phyloP scores from a whole-genome alignment of 148 eudicot genomes.

The Chenopodium suecicum region DNA sequence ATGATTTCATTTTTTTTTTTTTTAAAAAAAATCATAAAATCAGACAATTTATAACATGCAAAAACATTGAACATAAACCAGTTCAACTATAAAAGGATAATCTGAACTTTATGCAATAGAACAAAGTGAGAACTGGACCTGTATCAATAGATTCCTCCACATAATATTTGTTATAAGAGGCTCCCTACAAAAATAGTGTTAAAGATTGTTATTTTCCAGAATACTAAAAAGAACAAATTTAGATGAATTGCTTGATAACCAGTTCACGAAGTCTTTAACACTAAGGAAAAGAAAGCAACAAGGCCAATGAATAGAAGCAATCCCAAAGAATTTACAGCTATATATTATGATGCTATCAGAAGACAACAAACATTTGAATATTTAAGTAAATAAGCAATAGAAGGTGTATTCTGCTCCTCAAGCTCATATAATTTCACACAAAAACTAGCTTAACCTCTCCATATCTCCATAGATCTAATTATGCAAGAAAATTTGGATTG shows the following conservation, averaged over 20 bases:
- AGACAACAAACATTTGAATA: background rate
- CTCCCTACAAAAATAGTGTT: constrained; percentile 49
- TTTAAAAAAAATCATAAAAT: background rate
- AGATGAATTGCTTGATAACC: background rate
- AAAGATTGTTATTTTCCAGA: background rate
- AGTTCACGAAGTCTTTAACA: background rate
- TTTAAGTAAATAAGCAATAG: background rate
- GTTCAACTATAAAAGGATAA: background rate
- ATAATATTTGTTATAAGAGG: constrained; percentile 92
- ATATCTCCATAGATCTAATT: too few relatives aligned
- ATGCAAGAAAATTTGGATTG: background rate
- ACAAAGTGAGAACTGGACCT: constrained; percentile 43
- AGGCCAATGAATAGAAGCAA: background rate
- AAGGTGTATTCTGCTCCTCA: background rate
- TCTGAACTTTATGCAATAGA: background rate
- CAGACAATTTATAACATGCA: background rate
- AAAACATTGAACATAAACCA: background rate
- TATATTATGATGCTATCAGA: background rate
- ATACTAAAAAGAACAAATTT: background rate
- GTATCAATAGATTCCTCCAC: constrained; percentile 91
- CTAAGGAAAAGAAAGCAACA: background rate
- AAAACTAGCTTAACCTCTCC: background rate
- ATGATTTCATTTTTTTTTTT: background rate
- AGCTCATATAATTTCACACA: background rate
- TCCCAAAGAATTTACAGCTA: background rate